Evolutionary conservation across 257 asterid species (phyloP).

Genomic region (Asclepias syriaca): DNA sequence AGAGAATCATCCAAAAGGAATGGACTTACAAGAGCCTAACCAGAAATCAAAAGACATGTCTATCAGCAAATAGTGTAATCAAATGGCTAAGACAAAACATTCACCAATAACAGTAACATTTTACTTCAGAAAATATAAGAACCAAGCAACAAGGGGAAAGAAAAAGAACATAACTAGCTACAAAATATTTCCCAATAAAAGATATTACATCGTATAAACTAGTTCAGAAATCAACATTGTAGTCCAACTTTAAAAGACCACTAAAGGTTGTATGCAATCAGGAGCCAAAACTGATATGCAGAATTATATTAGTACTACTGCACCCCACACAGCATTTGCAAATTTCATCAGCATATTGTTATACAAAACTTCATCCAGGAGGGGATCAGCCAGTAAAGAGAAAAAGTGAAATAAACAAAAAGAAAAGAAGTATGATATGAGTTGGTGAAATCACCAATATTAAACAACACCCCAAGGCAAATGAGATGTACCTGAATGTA

Average conservation of each 20-base stretch:
- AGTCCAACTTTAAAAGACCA: not conserved
- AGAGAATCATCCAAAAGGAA: slow-evolving; percentile 66
- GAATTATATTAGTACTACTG: not conserved
- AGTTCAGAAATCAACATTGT: not conserved
- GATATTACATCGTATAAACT: not conserved
- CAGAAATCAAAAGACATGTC: slow-evolving; percentile 10
- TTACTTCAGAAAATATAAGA: not conserved
- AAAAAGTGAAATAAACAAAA: too few species aligned
- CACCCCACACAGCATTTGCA: not conserved
- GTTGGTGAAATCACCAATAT: not conserved
- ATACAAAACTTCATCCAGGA: not conserved
- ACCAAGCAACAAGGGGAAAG: not conserved
- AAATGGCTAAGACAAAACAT: slow-evolving; percentile 5
- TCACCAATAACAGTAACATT: not conserved
- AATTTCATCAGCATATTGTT: not conserved
- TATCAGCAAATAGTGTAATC: slow-evolving; percentile 15
- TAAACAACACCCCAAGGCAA: not conserved
- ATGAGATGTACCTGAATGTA: slow-evolving; percentile 69
- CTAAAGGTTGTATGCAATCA: not conserved
- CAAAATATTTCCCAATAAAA: not conserved
- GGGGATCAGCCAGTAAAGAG: not conserved
- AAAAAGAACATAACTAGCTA: not conserved
- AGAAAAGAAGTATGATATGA: not conserved
- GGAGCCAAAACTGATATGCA: not conserved
- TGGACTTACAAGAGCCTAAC: slow-evolving; percentile 83